Base-by-base conservation (phyloP, 371 early-diverging fungal genomes). In the Lichtheimia corymbifera region DNA sequence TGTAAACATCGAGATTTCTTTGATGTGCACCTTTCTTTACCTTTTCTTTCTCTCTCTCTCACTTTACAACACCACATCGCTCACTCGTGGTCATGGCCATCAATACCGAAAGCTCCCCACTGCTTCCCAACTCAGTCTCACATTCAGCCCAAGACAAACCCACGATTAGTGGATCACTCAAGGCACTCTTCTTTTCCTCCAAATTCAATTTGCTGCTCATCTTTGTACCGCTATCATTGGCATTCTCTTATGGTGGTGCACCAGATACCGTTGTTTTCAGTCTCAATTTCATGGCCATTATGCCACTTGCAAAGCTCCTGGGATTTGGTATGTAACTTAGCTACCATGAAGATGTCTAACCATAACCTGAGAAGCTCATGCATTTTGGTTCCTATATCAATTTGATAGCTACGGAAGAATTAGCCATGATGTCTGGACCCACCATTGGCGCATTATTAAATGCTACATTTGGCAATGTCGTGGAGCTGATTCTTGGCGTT, bases 241-340 rank as follows among this genome's bases (percentile, higher is more conserved):
- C 85, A 0, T 76, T 87, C 49, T 77, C 79, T 24, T 62, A 78
- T 13, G 66, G 87, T n/a, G 72, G 81, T 17, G 88, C 90, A 72
- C 72, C 84, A 4, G 79, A 82, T 20, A 80, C 86, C 40, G 67
- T 83, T 9, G 79, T 84, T 11, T 97, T 94, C 64, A 56, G 82
- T 14, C 78, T 94, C 58, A 97, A 97, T 83, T 94, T 96, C 53
- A 80, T 94, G 20, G 96, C 95, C n/a, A 93, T 97, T 55, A 78
- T 97, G 28, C 95, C 96, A 5, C 71, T 96, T 47, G 95, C 96
- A 40, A 93, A 92, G 58, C 69, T 82, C 0, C 64, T 82, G n/a
- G 81, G 81, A 41, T 73, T 77, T 45, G 71, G 80, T 80, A 71
- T 66, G 59, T 51, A n/a, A n/a, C n/a, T n/a, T n/a, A n/a, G n/a